Base-by-base conservation (phyloP, 2,329 filamentous ascomycete genomes). In the Aspergillus puulaauensis region DNA sequence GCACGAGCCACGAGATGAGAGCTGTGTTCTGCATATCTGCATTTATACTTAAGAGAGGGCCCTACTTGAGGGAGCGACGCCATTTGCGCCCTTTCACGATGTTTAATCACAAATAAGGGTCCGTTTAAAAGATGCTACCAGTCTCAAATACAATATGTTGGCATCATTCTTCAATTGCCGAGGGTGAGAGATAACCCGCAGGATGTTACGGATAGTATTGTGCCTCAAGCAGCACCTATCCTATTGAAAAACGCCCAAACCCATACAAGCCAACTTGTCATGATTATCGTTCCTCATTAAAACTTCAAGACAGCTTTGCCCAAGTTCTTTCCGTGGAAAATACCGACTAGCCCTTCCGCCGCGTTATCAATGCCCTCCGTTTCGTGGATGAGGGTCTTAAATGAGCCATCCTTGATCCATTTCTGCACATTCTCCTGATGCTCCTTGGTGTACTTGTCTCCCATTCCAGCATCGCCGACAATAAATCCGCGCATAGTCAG, bases 231-330 rank as follows among this genome's bases (percentile, higher is more conserved):
- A 39, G 21, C 12, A 37, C 19, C 14, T 14, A 24, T 49, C 33
- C 21, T 27, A 47, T 3, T 41, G 15, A 45, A 51, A 52, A n/a
- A 39, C 41, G 40, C 43, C 31, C 12, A 35, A 46, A 37, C 33
- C 15, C 37, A 19, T 17, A 55, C 39, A 17, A 49, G 9, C n/a
- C n/a, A 21, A 47, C 31, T 40, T 15, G 31, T 24, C 45, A 54
- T 43, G 6, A 43, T 44, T 54, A 3, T 27, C 37, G 27, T 46
- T 50, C 19, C 39, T 19, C 48, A 82, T 49, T 86, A 65, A 39
- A 88, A 84, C 80, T 90, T 89, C 67, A 95, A 69, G 21, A 95
- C 83, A 15, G 90, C 89, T 83, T 96, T 96, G 65, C 91, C 91
- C 75, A 92, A 90, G 79, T 96, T 96, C 75, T 89, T 83, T 48